Evolutionary conservation across 1,284 basidiomycete genomes (phyloP), one percentile per base, ranked within the genome.

Genomic region (Ganoderma sinense): DNA sequence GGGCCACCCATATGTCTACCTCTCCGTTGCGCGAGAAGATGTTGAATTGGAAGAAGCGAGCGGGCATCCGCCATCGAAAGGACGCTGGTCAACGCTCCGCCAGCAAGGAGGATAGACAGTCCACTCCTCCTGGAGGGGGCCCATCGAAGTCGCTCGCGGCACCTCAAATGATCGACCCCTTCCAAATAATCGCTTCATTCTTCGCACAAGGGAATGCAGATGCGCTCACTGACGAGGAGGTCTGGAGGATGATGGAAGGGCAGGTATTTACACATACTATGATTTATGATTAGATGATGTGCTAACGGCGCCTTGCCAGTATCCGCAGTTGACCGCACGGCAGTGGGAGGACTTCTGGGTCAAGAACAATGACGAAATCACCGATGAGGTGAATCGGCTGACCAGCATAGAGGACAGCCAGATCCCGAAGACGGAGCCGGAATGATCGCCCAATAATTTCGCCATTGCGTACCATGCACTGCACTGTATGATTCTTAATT

Each of bases 281-380:
- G 13, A 45, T 59, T 23, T 18, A n/a, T 26, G n/a, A 51, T 62
- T 16, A 18, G 29, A 62, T n/a, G 13, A 16, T 11, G 36, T 62
- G 39, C 39, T 53, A 16, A n/a, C 16, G 70, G 62, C 55, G 53
- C 18, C 45, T 39, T 53, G 66, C 63, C 68, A 92, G 91, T 78
- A 76, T 68, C 76, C 77, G 56, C 89, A 88, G 72, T 78, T 79
- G 64, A 86, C 87, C 23, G 82, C 83, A 18, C 64, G 68, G 26
- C 83, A 78, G 39, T 93, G 91, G 91, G 82, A 85, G 53, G 82
- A 82, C 13, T 91, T 90, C 75, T 90, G 90, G 78, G 78, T 81
- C 31, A 77, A 79, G 51, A 81, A 89, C 67, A 77, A 82, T 64
- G 72, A 80, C 14, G 80, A 83, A 26, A 84, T 92, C 16, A 75